phyloP scores from a whole-genome alignment of 768 basidiomycete species.

The Clitopilus passeckerianus region DNA sequence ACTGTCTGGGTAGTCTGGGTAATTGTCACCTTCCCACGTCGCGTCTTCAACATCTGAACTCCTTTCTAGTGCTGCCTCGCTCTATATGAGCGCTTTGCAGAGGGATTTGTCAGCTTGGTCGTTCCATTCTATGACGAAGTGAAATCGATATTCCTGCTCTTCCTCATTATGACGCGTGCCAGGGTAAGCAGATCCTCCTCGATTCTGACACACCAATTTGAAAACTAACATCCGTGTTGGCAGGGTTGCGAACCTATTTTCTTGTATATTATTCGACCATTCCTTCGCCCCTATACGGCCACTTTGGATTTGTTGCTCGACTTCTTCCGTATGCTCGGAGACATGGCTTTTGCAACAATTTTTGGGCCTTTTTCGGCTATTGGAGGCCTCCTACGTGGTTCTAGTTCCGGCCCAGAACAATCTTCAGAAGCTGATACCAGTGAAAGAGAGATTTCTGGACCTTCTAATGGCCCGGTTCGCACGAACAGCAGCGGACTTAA shows the following conservation, averaged over 20 bases:
- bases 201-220: not conserved
- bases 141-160: conserved; percentile 68
- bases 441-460: not conserved
- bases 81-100: conserved; percentile 61
- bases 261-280: conserved; percentile 74
- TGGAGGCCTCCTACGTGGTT: conserved; percentile 30
- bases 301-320: conserved; percentile 66
- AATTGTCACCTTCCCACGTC: conserved; percentile 16
- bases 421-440: conserved; percentile 12
- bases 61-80: conserved; percentile 58
- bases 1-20: conserved; percentile 89
- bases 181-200: conserved; percentile 41
- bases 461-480: not conserved
- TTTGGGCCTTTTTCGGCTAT: conserved; percentile 32
- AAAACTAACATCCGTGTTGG: not conserved
- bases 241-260: conserved; percentile 87
- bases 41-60: conserved; percentile 6
- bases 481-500: not conserved
- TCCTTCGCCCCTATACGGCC: conserved; percentile 67
- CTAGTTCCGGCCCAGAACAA: conserved; percentile 14
- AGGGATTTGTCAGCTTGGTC: conserved; percentile 61
- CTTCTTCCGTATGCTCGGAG: conserved; percentile 55
- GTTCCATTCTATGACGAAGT: conserved; percentile 83
- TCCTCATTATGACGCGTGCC: conserved; percentile 72
- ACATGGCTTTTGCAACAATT: conserved; percentile 45